Percentiles rank a stretch among this genome's conserved stretches.
Evolutionary conservation across 1,284 basidiomycete species (phyloP).

Genomic region (Trichosporon sp.): DNA sequence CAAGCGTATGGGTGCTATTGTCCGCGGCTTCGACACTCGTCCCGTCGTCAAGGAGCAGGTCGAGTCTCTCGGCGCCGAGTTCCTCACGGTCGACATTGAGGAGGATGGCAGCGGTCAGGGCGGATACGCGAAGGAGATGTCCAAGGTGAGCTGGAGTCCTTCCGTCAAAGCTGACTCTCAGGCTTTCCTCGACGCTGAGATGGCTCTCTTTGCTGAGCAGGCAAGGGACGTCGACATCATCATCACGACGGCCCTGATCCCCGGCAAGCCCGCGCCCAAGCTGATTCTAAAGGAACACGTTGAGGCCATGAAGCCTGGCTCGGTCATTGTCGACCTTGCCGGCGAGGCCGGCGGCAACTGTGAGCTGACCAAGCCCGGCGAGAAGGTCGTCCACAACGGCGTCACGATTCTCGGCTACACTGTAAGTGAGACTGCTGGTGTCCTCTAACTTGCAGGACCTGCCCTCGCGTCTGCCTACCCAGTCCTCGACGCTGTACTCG

Average conservation of each 20-base stretch:
- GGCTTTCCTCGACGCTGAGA: constrained; percentile 73
- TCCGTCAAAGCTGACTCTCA: constrained; percentile 8
- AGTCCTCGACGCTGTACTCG: constrained; percentile 78
- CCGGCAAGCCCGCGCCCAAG: constrained; percentile 76
- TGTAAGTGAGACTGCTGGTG: constrained; percentile 10
- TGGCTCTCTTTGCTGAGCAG: constrained; percentile 79
- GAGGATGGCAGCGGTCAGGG: constrained; percentile 74
- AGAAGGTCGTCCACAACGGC: constrained; percentile 62
- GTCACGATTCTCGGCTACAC: constrained; percentile 69
- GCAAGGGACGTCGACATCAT: constrained; percentile 81
- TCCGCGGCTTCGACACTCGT: constrained; percentile 77
- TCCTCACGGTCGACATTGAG: constrained; percentile 68
- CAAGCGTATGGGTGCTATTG: constrained; percentile 71
- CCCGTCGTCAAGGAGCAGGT: constrained; percentile 78
- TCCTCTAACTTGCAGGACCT: constrained; percentile 60
- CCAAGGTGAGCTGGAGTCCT: constrained; percentile 57
- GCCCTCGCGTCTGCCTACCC: constrained; percentile 74
- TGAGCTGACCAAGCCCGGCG: constrained; percentile 68
- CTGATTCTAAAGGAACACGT: constrained; percentile 74
- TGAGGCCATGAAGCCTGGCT: constrained; percentile 75
- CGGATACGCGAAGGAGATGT: constrained; percentile 85
- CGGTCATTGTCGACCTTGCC: constrained; percentile 76
- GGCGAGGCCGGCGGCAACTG: constrained; percentile 81
- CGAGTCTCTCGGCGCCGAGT: constrained; percentile 78
- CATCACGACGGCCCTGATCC: constrained; percentile 60